Conservation (phyloP, 2,329 filamentous ascomycete genomes). For the Beauveria australis region DNA sequence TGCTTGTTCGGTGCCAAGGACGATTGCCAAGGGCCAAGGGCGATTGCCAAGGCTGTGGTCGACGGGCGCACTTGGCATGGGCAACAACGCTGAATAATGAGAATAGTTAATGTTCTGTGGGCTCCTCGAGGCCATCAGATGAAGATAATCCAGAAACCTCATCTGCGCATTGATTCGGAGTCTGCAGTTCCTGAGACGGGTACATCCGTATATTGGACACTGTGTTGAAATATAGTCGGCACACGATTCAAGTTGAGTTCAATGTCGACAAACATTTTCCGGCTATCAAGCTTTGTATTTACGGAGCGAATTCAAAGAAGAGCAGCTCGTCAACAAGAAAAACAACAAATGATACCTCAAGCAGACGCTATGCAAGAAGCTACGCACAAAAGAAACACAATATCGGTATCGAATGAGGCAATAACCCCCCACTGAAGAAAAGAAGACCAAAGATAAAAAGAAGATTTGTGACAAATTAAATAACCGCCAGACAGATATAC, state of each 20-base stretch:
- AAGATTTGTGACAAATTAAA: not conserved
- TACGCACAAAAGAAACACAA: not conserved
- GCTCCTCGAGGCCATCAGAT: too few species aligned
- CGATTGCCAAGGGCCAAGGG: not conserved
- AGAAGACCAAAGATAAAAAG: not conserved
- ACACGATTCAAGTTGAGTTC: not conserved
- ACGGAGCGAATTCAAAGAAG: not conserved
- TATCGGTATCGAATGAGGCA: not conserved
- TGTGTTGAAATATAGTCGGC: not conserved
- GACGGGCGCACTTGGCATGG: too few species aligned
- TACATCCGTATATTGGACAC: too few species aligned
- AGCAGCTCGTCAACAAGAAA: not conserved
- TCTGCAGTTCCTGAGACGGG: too few species aligned
- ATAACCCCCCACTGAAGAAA: not conserved
- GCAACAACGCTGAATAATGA: too few species aligned
- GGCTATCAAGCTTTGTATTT: not conserved
- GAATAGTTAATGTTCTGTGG: too few species aligned
- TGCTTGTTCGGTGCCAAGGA: not conserved
- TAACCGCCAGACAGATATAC: not conserved
- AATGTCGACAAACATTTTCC: not conserved
- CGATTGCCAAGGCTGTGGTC: too few species aligned
- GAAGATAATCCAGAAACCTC: too few species aligned
- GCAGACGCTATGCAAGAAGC: not conserved
- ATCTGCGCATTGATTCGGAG: too few species aligned
- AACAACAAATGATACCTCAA: not conserved